phyloP scores from a whole-genome alignment of 2,329 filamentous ascomycete species.

The Colletotrichum sansevieriae region DNA sequence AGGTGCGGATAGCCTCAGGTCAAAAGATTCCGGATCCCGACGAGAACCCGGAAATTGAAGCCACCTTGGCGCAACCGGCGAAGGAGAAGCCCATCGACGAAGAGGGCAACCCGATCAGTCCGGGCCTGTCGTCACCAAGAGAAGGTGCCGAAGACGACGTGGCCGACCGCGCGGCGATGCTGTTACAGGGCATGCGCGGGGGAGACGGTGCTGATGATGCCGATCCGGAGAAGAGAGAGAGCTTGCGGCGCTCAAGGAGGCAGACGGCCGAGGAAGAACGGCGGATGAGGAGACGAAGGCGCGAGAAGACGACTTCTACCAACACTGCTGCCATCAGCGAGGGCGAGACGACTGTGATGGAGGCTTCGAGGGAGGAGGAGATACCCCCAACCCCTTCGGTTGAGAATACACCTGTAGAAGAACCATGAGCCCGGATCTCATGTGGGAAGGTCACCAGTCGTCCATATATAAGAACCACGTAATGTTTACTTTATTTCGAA shows the following conservation, averaged over 20 bases:
- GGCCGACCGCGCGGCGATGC: constrained; percentile 83
- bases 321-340: constrained; percentile 45
- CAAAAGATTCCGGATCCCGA: constrained; percentile 85
- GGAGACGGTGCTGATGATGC: constrained; percentile 69
- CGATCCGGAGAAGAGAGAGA: constrained; percentile 67
- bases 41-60: constrained; percentile 71
- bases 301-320: constrained; percentile 68
- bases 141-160: constrained; percentile 77
- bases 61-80: constrained; percentile 51
- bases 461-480: constrained; percentile 41
- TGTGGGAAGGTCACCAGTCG: constrained; percentile 27
- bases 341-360: constrained; percentile 37
- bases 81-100: constrained; percentile 57
- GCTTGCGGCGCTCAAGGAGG: constrained; percentile 70
- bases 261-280: constrained; percentile 87
- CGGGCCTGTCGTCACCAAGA: constrained; percentile 59
- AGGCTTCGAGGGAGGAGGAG: constrained; percentile 38
- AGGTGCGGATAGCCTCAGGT: constrained; percentile 89
- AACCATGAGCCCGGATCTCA: constrained; percentile 39
- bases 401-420: constrained; percentile 41
- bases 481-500: constrained; percentile 42
- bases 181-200: constrained; percentile 86
- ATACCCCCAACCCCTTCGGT: constrained; percentile 41
- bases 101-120: constrained; percentile 66
- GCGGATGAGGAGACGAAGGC: constrained; percentile 73